These are phyloP conservation scores for Saturnispora mendoncae DNA, from an alignment of 805 yeast genomes.

Conservation along the genomic window DNA sequence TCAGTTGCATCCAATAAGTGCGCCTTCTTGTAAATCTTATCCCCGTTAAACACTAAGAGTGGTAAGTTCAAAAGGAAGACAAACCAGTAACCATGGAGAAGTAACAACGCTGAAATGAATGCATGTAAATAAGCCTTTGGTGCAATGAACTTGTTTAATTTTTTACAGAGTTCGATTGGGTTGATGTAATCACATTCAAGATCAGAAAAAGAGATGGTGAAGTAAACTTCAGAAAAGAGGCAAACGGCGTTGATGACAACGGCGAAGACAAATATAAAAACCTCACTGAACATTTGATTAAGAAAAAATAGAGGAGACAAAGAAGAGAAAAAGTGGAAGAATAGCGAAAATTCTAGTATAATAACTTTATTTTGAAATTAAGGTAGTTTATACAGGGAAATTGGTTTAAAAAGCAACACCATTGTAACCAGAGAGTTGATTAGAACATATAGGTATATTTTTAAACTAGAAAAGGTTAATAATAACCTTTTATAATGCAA, in stretches of 20 bases:
- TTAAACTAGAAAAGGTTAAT: too few relatives aligned
- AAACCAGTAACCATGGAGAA: slow-evolving; percentile 89
- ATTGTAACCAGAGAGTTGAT: too few relatives aligned
- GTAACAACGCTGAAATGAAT: slow-evolving; percentile 55
- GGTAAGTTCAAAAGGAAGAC: slow-evolving; percentile 78
- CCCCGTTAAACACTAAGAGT: slow-evolving; percentile 71
- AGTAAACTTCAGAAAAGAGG: slow-evolving; percentile 86
- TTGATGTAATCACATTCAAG: slow-evolving; percentile 94
- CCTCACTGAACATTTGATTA: slow-evolving; percentile 24
- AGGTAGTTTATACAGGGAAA: too few relatives aligned
- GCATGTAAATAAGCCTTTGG: slow-evolving; percentile 89
- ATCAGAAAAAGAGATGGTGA: slow-evolving; percentile 92
- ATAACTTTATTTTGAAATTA: too few relatives aligned
- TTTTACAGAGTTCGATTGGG: slow-evolving; percentile 92
- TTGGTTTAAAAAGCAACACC: too few relatives aligned
- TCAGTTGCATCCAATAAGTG: slow-evolving; percentile 94
- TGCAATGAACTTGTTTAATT: slow-evolving; percentile 76
- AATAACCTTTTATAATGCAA: too few relatives aligned
- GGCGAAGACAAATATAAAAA: slow-evolving; percentile 60
- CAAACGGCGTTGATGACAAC: slow-evolving; percentile 80
- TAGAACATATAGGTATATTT: too few relatives aligned
- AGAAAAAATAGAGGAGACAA: not conserved
- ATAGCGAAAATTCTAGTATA: too few relatives aligned
- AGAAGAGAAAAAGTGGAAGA: not conserved
- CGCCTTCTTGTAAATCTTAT: slow-evolving; percentile 69